Conservation (phyloP, 169 alveolate genomes). For the Miamiensis avidus region DNA sequence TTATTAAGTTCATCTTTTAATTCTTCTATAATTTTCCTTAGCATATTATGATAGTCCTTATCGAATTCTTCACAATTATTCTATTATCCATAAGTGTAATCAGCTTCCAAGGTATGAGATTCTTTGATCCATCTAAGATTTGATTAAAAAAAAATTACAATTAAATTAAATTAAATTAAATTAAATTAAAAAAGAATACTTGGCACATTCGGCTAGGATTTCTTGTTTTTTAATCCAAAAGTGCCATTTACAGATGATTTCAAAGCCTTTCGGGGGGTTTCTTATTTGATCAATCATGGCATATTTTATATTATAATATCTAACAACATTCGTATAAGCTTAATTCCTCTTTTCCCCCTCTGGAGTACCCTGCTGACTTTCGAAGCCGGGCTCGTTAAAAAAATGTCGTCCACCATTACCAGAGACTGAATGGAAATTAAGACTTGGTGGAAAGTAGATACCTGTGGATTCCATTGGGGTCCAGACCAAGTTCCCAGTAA, state of each 20-base stretch:
- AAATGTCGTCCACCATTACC: conserved; percentile 84
- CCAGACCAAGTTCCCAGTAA: conserved; percentile 91
- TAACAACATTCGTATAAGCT: conserved; percentile 82
- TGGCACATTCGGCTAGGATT: conserved; percentile 70
- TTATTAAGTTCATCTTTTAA: conserved; percentile 48
- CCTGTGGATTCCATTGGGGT: conserved; percentile 84
- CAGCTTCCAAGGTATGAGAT: conserved; percentile 69
- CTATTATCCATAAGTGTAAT: conserved; percentile 42
- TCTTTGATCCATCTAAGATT: conserved; percentile 72
- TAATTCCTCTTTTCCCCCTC: conserved; percentile 84
- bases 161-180: too few species aligned
- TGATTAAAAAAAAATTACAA: too few species aligned
- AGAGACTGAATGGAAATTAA: conserved; percentile 83
- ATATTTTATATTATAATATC: conserved; percentile 81
- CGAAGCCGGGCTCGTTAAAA: conserved; percentile 90
- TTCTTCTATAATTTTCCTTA: conserved; percentile 42
- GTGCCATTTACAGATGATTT: conserved; percentile 65
- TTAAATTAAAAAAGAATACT: conserved; percentile 33
- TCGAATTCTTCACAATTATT: conserved; percentile 22
- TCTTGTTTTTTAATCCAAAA: conserved; percentile 80
- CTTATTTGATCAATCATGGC: conserved; percentile 87
- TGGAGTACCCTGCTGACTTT: conserved; percentile 81
- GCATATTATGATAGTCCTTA: conserved; percentile 30
- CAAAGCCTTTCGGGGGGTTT: conserved; percentile 86
- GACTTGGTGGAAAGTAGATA: conserved; percentile 82